Evolutionary conservation across 202 grass and related monocot species (phyloP), one percentile per base, ranked within the genome.

Genomic region (Bolboschoenoplectus hybrid): DNA sequence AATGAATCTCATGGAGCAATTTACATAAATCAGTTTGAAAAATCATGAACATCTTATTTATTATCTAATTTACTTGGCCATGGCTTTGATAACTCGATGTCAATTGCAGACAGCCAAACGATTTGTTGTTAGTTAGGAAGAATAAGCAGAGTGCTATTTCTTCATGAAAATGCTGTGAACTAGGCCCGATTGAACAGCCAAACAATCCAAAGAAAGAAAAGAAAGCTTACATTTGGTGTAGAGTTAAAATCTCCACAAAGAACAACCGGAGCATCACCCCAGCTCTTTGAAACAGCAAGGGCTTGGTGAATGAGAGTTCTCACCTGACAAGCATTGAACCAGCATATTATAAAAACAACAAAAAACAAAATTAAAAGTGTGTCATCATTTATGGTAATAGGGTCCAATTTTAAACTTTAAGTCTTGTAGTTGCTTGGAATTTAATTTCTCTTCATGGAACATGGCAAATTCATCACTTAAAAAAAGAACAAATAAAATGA

Each of bases 191-290:
- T 58, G 52, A 56, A 79, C 32, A 79, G 34, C 35, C 34, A 58
- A 79, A 58, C 50, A 14, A 40, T 63, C 49, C 47, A 26, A 62
- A 79, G 11, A 13, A 32, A 63, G 41, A 61, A 80, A 44, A 84
- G 60, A 66, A 78, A 83, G 16, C 68, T 82, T 79, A 94, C 95
- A 91, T 91, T 93, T 53, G 96, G 96, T 83, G 93, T 95, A 85
- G 88, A 91, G 68, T 98, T 98, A 38, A 98, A 98, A 89, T 98
- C 96, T 84, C 96, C 96, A 90, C 96, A 98, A 84, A 98, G 49
- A 86, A 98, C 88, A 88, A 98, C 93, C 19, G 96, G 93, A 85
- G 93, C 91, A 89, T 94, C 85, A 87, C 89, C 91, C 93, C 93
- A 94, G 53, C 51, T 85, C 89, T 92, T 98, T 47, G 96, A 98